Evolutionary conservation across 1,284 basidiomycete genomes (phyloP), one percentile per base, ranked within the genome.

Genomic region (Phaffia rhodozyma): DNA sequence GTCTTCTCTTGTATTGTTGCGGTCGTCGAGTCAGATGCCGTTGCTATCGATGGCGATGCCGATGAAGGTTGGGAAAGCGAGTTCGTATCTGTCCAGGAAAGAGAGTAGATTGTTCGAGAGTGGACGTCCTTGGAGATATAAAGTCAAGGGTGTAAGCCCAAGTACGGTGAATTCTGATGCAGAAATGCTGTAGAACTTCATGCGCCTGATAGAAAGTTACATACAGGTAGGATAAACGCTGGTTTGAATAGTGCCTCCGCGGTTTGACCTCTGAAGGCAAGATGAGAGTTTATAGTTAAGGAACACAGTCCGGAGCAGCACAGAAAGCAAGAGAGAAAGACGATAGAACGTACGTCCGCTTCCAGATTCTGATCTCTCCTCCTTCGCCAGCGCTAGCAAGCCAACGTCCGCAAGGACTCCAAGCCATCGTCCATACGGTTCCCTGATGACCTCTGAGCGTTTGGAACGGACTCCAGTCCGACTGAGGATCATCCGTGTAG

Each of bases 381-480:
- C 65, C 56, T 66, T 77, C 76, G 2, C 76, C 76, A 20, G 75
- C 75, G 61, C 72, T 72, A 1, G 91, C 92, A 29, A 99, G 82
- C 73, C 86, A 94, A 58, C 79, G 78, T 1, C 91, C 91, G 63
- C 83, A 81, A 1, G 86, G 93, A 11, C 87, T 86, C 73, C 82
- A 83, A 1, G 87, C 83, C 48, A 97, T 73, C 0, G 85, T 82
- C 96, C 96, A 99, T 7, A 99, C 91, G 0, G 96, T 98, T 63
- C 75, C 76, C 23, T 73, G 70, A 62, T 92, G 87, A 1, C 90
- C 90, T 0, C 81, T 81, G 3, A 96, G 80, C 0, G 90, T 91
- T 62, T 84, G 75, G 69, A 90, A 89, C 71, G 86, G 87, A 74
- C 84, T 92, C 91, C 96, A 97, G 74, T 98, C 94, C 69, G 94